Conservation (phyloP, 805 yeast genomes). For the Maudiozyma turicensis region DNA sequence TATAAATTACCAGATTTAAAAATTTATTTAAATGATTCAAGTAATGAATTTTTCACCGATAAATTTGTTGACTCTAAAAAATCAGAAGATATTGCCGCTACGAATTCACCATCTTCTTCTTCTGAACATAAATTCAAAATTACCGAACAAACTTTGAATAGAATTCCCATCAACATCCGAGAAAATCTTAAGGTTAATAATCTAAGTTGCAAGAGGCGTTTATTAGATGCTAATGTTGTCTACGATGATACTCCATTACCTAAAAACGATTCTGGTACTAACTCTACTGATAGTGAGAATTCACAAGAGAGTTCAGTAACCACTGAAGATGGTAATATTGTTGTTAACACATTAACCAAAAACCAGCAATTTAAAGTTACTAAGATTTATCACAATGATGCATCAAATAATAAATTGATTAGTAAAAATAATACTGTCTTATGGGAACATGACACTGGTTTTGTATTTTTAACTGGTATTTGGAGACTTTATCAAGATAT, state of each 20-base stretch:
- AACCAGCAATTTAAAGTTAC: conserved; percentile 26
- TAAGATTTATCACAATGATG: conserved; percentile 16
- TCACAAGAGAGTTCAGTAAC: background rate
- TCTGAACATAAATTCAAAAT: background rate
- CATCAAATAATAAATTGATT: conserved; percentile 12
- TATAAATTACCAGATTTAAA: conserved; percentile 20
- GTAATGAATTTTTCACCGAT: background rate
- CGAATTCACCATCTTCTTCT: background rate
- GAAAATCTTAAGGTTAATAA: conserved; percentile 4
- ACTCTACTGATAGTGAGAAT: background rate
- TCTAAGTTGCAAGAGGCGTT: background rate
- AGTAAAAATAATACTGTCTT: conserved; percentile 56
- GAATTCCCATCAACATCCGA: conserved; percentile 1
- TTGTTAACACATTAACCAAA: conserved; percentile 13
- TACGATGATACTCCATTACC: background rate
- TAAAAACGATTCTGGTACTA: background rate
- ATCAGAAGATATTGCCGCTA: background rate
- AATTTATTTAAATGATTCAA: conserved; percentile 2
- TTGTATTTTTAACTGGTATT: conserved; percentile 78
- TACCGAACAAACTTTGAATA: background rate
- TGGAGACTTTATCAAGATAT: conserved; percentile 51
- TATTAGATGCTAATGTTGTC: conserved; percentile 1
- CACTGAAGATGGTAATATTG: background rate
- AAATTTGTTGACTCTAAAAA: background rate
- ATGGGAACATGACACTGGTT: conserved; percentile 81